phyloP scores from a whole-genome alignment of 2,329 filamentous ascomycete species.

The Pyricularia pennisetigena region DNA sequence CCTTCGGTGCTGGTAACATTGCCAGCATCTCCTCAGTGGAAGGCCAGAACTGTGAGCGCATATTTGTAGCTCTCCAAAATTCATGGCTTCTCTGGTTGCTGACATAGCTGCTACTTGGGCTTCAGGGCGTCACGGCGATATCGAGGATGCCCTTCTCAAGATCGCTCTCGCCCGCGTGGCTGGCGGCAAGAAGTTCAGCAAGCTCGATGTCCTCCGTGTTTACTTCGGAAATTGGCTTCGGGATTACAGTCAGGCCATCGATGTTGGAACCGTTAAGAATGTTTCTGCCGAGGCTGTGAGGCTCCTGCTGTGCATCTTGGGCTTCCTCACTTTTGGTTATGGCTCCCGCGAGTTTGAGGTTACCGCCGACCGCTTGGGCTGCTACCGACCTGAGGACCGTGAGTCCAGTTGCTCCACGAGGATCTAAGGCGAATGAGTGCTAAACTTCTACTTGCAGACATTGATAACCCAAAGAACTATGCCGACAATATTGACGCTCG shows the following conservation, averaged over 20 bases:
- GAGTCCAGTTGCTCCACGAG: neutral
- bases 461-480: constrained; percentile 73
- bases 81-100: neutral
- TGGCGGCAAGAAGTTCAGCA: constrained; percentile 72
- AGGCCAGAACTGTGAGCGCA: constrained; percentile 65
- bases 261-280: constrained; percentile 84
- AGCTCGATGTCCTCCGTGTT: constrained; percentile 62
- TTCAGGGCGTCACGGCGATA: constrained; percentile 75
- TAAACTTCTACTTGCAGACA: constrained; percentile 30
- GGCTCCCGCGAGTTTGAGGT: constrained; percentile 81
- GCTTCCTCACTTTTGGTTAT: constrained; percentile 81
- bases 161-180: constrained; percentile 54
- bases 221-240: constrained; percentile 96
- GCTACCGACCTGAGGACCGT: constrained; percentile 69
- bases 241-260: constrained; percentile 90
- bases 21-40: constrained; percentile 71
- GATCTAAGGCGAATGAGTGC: neutral
- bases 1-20: constrained; percentile 86
- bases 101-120: neutral
- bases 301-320: constrained; percentile 78
- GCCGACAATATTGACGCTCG: constrained; percentile 81
- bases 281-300: constrained; percentile 87
- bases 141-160: constrained; percentile 79
- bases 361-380: constrained; percentile 66
- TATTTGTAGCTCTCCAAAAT: neutral